These are phyloP conservation scores for Casuarina cunninghamiana DNA, from an alignment of 306 rosid species.

Conservation along the genomic window DNA sequence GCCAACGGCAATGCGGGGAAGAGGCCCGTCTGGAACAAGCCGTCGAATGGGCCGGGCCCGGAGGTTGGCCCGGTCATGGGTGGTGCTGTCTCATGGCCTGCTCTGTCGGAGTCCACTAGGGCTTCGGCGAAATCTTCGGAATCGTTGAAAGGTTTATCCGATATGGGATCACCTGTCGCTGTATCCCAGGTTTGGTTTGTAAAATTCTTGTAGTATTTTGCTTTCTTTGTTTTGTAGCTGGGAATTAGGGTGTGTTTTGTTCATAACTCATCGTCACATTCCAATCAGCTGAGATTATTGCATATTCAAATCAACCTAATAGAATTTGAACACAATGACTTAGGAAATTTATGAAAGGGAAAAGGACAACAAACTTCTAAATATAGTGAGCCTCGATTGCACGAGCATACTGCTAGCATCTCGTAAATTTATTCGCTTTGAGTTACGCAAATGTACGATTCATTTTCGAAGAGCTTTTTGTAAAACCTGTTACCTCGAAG, in stretches of 20 bases:
- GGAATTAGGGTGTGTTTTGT: neutral
- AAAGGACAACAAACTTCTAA: neutral
- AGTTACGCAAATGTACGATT: neutral
- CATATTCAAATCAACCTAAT: neutral
- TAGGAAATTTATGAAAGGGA: too few species aligned
- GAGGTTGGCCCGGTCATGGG: constrained; percentile 71
- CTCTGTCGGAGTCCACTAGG: constrained; percentile 60
- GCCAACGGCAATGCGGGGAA: constrained; percentile 40
- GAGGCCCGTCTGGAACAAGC: constrained; percentile 78
- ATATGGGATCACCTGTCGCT: constrained; percentile 43
- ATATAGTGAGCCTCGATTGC: neutral
- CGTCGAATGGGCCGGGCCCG: constrained; percentile 47
- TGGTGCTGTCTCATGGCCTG: constrained; percentile 71
- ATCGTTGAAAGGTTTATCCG: constrained; percentile 50
- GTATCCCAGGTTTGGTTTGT: constrained; percentile 58
- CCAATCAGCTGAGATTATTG: neutral
- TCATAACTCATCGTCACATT: constrained; percentile 1
- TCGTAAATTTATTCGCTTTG: neutral
- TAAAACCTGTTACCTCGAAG: neutral
- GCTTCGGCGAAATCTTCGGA: constrained; percentile 54
- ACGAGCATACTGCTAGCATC: neutral
- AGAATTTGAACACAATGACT: neutral
- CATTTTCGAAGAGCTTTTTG: neutral
- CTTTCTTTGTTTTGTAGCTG: neutral
- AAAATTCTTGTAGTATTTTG: neutral